Evolutionary conservation across 768 basidiomycete species (phyloP), one percentile per base, ranked within the genome.

Genomic region (Steccherinum ochraceum): DNA sequence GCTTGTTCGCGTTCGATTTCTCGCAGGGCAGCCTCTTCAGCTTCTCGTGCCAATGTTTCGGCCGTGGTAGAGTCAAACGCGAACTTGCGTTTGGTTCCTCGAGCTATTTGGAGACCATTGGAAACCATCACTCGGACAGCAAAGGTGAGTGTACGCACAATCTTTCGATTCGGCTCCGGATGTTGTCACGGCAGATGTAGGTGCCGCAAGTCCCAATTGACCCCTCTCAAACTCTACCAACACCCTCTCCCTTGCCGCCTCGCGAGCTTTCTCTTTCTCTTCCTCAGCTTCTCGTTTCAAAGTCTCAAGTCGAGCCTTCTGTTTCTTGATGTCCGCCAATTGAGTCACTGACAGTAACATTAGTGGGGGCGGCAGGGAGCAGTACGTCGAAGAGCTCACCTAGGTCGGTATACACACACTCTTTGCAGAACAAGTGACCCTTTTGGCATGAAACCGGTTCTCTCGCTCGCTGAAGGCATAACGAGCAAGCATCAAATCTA

Each of bases 401-500:
- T 24, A 95, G 79, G 62, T 94, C 90, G 1, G 86, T 81, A 53
- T 93, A 82, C 21, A 86, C 86, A 60, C 96, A 98, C 69, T 97
- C 95, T 64, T 88, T 91, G 76, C 96, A 99, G 66, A 93, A 98
- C 20, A 98, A 58, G 67, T 98, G 96, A 0, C 96, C 96, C 46
- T 89, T 79, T 19, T 70, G 59, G 61, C 96, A 98, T 11, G 85
- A 79, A 26, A 94, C 72, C 0, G 95, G 92, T 47, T 93, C 86
- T 45, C 89, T 72, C 4, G 90, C 93, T 40, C 78, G 76, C 49
- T 89, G 83, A 27, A 96, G 72, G 65, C 95, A 99, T 12, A 96
- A 77, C 4, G 87, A 77, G 64, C 96, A 98, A 1, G 91, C 84
- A 66, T 96, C 91, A 65, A 96, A 93, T 47, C 79, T 79, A 35